Evolutionary conservation across 345 rosid genomes (phyloP), one percentile per base, ranked within the genome.

Genomic region (Brassica cretica): DNA sequence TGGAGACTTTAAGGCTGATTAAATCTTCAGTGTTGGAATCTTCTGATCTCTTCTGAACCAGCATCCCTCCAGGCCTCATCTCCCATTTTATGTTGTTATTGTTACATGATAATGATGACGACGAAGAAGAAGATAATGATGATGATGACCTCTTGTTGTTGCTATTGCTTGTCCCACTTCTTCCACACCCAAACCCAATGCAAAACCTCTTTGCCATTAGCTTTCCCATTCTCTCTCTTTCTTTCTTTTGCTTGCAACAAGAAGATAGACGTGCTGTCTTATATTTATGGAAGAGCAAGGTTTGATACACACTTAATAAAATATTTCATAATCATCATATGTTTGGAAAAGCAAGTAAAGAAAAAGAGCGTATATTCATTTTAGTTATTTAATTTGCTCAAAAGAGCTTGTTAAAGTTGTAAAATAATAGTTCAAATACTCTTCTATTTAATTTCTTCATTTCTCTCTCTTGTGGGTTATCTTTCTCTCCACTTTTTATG

Each of bases 31-130:
- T 83, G 46, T 75, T 84, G 15, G 79, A 76, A 64, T 75, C 73
- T 15, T 81, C 77, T 49, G 84, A 91, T 79, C 98, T 86, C 87
- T 88, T 91, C 25, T 94, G 98, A 78, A 94, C 98, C 21, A 94
- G 85, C 98, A 94, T 90, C 9, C 96, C 98, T 62, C 97, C 98
- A n/a, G 97, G 97, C 80, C 94, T 84, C 29, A 89, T 78, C 76
- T 94, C 97, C 98, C 98, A 94, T 72, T 91, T 88, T 80, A 90
- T 88, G 68, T 89, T 96, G 37, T 81, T 76, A 59, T 18, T 81
- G 24, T 18, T 64, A 62, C 66, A 79, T 25, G 70, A 73, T 9
- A 67, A 66, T 32, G 74, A 76, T 5, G 66, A 70, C 5, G 75
- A 62, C 0, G 78, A 62, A 8, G 70, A 62, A 2, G 82, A 33